Evolutionary conservation across 1,284 basidiomycete genomes (phyloP).

Genomic region (Leccinum subfulvum): DNA sequence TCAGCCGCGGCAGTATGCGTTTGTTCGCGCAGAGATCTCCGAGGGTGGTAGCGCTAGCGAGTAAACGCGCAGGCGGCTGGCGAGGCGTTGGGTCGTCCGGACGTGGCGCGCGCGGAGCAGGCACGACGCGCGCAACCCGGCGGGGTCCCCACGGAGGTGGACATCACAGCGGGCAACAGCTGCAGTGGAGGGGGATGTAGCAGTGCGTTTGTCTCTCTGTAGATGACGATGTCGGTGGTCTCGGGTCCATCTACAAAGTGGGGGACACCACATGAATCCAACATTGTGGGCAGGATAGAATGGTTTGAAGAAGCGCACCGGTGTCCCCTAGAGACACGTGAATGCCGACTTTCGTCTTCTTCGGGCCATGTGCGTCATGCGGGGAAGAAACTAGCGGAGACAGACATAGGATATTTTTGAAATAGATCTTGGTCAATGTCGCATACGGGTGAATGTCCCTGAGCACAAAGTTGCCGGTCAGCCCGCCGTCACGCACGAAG

Average conservation of each 20-base stretch:
- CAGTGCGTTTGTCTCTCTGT: conserved; percentile 36
- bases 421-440: conserved; percentile 37
- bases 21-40: conserved; percentile 21
- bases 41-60: conserved; percentile 19
- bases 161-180: conserved; percentile 15
- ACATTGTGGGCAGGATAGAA: conserved; percentile 36
- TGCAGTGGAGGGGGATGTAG: conserved; percentile 13
- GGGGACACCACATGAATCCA: too few species aligned
- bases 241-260: too few species aligned
- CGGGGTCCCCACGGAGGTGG: conserved; percentile 15
- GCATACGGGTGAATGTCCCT: conserved; percentile 69
- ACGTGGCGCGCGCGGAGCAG: conserved; percentile 24
- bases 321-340: too few species aligned
- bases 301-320: too few species aligned
- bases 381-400: conserved; percentile 38
- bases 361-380: conserved; percentile 10
- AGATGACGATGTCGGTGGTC: too few species aligned
- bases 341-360: conserved; percentile 30
- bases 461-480: conserved; percentile 3
- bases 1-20: conserved; percentile 12
- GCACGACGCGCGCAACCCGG: conserved; percentile 42
- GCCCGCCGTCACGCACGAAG: background rate
- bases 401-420: conserved; percentile 52
- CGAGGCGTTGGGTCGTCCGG: conserved; percentile 68
- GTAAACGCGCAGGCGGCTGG: conserved; percentile 46